Conservation (phyloP, 148 eudicot genomes). For the Talinum fruticosum region DNA sequence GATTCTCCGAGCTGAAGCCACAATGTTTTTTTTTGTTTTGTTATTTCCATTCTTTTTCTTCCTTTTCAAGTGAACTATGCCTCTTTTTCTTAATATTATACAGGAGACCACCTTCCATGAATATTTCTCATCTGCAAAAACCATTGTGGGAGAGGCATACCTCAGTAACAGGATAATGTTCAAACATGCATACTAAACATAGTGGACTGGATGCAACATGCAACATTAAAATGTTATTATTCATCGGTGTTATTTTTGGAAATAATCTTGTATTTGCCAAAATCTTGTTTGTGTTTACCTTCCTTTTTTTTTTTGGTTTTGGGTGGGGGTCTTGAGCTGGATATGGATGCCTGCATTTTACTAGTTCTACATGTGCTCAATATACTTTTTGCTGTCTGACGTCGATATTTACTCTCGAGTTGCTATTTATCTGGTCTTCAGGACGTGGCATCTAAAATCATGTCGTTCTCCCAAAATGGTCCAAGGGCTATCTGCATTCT, state of each 20-base stretch:
- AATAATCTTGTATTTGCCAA: neutral
- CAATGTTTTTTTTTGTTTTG: neutral
- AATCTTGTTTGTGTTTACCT: neutral
- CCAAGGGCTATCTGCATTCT: conserved; percentile 80
- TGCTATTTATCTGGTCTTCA: conserved; percentile 28
- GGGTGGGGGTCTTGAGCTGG: neutral
- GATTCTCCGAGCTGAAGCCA: neutral
- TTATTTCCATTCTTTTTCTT: neutral
- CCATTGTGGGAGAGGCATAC: neutral
- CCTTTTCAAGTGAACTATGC: neutral
- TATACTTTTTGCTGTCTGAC: neutral
- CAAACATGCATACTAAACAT: neutral
- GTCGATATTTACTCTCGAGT: neutral
- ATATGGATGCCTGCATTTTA: neutral
- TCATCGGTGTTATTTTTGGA: neutral
- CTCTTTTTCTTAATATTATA: neutral
- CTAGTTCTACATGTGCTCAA: neutral
- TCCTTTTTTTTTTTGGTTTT: neutral
- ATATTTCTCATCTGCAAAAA: neutral
- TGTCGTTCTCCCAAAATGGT: conserved; percentile 87
- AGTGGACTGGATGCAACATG: neutral
- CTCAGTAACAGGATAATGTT: neutral
- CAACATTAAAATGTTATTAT: neutral
- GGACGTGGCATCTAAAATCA: conserved; percentile 76
- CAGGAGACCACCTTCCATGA: neutral